Evolutionary conservation across 768 basidiomycete species (phyloP).

Genomic region (Suillus bovinus): DNA sequence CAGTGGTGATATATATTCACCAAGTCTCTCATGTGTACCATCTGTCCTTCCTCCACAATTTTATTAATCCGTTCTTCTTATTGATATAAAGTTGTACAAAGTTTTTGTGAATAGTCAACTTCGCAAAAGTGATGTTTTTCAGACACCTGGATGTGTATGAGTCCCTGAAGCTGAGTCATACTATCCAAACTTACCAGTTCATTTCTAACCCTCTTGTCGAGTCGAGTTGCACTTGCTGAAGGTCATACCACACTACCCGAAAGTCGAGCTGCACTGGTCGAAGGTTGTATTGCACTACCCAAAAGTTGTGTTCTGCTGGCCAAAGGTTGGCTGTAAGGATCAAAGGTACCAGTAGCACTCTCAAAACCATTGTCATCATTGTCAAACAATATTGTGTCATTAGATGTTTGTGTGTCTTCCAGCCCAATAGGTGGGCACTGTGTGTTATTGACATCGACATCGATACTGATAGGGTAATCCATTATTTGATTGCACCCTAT

Average conservation of each 20-base stretch:
- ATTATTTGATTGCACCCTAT: not conserved
- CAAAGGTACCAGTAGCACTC: not conserved
- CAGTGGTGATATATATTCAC: no score
- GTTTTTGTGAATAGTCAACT: slow-evolving; percentile 2
- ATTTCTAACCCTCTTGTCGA: not conserved
- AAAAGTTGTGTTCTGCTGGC: no score
- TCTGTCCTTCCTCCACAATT: not conserved
- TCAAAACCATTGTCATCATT: not conserved
- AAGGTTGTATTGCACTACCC: no score
- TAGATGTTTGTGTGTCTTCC: slow-evolving; percentile 3
- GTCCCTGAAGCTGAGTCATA: not conserved
- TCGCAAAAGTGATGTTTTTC: slow-evolving; percentile 4
- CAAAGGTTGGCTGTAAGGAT: not conserved
- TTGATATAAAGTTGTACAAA: not conserved
- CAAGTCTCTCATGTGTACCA: no score
- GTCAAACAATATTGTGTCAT: not conserved
- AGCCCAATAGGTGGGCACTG: not conserved
- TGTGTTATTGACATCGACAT: not conserved
- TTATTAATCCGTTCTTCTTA: not conserved
- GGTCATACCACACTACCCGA: no score
- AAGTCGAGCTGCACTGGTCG: no score
- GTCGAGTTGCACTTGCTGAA: not conserved
- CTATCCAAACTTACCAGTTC: not conserved
- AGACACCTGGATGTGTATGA: not conserved
- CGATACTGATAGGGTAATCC: not conserved